phyloP scores from a whole-genome alignment of 768 basidiomycete genomes.

The Antrodiella citrinella region DNA sequence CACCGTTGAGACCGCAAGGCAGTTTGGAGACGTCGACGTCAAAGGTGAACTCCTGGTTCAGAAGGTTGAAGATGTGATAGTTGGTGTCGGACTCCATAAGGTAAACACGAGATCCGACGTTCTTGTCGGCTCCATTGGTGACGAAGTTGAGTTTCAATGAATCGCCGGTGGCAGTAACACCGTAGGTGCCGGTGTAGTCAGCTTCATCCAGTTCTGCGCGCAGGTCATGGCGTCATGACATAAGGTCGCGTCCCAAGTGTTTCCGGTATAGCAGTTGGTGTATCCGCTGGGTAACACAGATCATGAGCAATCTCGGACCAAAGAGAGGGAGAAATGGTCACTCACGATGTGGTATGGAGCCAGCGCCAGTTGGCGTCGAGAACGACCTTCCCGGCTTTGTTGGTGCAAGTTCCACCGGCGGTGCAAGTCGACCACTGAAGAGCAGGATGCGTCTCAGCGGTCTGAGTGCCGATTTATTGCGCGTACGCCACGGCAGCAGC shows the following conservation, averaged over 20 bases:
- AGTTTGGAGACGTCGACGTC: constrained; percentile 41
- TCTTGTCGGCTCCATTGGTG: constrained; percentile 16
- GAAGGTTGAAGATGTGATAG: constrained; percentile 38
- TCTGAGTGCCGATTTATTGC: constrained; percentile 39
- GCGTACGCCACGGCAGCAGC: constrained; percentile 28
- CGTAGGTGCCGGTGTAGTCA: constrained; percentile 21
- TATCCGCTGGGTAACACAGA: constrained; percentile 20
- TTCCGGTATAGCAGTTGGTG: constrained; percentile 41
- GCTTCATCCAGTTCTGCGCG: constrained; percentile 26
- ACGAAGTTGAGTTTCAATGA: constrained; percentile 20
- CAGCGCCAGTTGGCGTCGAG: constrained; percentile 47
- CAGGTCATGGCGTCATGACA: constrained; percentile 41
- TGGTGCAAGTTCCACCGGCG: constrained; percentile 30
- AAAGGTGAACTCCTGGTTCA: constrained; percentile 35
- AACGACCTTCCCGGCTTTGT: constrained; percentile 23
- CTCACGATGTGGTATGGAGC: no score
- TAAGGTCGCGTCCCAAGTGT: constrained; percentile 39
- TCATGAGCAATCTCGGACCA: no score
- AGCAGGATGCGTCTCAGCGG: constrained; percentile 36
- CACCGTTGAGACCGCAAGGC: constrained; percentile 44
- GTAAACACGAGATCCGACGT: constrained; percentile 31
- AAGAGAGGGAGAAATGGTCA: no score
- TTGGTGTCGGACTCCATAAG: constrained; percentile 34
- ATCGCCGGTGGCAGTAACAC: constrained; percentile 20
- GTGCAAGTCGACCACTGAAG: constrained; percentile 40